Percentiles rank a stretch among this genome's conserved stretches.
Evolutionary conservation across 2,329 filamentous ascomycete genomes (phyloP).

Genomic region (Ascochyta koolunga): DNA sequence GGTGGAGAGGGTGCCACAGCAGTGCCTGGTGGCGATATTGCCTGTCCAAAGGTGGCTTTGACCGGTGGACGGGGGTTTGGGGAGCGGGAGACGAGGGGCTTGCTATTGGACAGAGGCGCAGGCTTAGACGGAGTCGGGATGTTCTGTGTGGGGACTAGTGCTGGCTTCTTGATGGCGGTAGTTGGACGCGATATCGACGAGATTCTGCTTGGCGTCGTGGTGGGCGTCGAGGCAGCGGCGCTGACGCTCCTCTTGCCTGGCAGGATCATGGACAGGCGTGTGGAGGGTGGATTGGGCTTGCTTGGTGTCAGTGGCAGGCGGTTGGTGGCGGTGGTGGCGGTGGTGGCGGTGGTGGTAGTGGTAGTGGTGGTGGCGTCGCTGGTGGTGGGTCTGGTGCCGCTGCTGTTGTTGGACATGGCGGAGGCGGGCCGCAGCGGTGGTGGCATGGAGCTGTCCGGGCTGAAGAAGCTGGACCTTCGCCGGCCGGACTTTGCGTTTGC

Average conservation of each 20-base stretch:
- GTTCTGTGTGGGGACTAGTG: conserved; percentile 35
- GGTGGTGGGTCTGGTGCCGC: conserved; percentile 61
- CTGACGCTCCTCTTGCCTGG: conserved; percentile 47
- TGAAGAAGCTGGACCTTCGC: conserved; percentile 75
- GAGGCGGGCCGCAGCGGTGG: conserved; percentile 69
- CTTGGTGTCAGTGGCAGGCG: conserved; percentile 40
- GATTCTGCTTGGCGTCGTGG: conserved; percentile 39
- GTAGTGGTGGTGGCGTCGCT: conserved; percentile 53
- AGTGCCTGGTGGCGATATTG: conserved; percentile 36
- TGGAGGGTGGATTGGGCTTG: conserved; percentile 20
- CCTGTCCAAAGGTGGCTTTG: conserved; percentile 43
- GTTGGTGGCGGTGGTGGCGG: conserved; percentile 50
- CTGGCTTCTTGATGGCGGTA: conserved; percentile 39
- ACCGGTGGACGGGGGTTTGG: conserved; percentile 41
- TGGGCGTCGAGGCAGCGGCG: conserved; percentile 29
- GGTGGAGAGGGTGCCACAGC: conserved; percentile 16
- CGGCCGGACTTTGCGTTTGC: conserved; percentile 59
- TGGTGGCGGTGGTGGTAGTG: conserved; percentile 51
- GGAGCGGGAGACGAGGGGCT: conserved; percentile 45
- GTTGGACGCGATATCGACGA: conserved; percentile 43
- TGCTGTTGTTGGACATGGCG: conserved; percentile 59
- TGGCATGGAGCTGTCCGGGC: conserved; percentile 63
- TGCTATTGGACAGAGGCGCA: conserved; percentile 43
- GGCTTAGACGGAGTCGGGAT: conserved; percentile 35
- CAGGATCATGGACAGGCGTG: conserved; percentile 41